Percentiles rank a stretch among this genome's conserved stretches.
Conservation (phyloP, 2,329 filamentous ascomycete species). For the Neofusicoccum laricinum region DNA sequence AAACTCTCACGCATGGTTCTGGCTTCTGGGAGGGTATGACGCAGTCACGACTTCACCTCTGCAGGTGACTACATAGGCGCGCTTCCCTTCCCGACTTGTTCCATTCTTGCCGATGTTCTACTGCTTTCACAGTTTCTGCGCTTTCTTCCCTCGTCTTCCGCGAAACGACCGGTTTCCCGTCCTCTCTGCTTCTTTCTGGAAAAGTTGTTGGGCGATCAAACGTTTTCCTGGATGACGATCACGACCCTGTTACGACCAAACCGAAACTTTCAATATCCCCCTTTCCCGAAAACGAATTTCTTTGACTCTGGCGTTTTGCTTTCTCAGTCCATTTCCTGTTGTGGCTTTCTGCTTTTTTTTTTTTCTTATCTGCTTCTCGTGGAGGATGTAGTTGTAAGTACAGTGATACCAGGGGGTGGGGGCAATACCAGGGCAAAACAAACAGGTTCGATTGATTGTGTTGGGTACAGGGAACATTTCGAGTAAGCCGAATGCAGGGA, state of each 20-base stretch:
- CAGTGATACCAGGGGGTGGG: slow-evolving; percentile 6
- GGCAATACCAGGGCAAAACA: neutral
- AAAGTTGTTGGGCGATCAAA: neutral
- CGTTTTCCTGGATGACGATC: neutral
- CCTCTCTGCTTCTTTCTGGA: neutral
- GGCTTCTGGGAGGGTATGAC: neutral
- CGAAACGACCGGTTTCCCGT: neutral
- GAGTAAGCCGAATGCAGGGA: neutral
- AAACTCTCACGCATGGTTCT: neutral
- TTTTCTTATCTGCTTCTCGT: neutral
- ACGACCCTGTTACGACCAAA: slow-evolving; percentile 1
- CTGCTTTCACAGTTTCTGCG: neutral
- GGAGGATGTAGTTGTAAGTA: slow-evolving; percentile 6
- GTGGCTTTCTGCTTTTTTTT: neutral
- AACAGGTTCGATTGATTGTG: neutral
- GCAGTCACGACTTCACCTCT: neutral
- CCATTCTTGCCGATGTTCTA: neutral
- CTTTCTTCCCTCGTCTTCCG: neutral
- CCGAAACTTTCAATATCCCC: neutral
- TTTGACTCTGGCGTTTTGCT: neutral
- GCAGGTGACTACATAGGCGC: neutral
- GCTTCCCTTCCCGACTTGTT: neutral
- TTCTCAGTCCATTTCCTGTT: neutral
- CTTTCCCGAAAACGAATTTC: neutral
- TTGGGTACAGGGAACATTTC: neutral